These are phyloP conservation scores for Nigrograna mackinnonii DNA, from an alignment of 2,329 filamentous ascomycete genomes.

Conservation along the genomic window DNA sequence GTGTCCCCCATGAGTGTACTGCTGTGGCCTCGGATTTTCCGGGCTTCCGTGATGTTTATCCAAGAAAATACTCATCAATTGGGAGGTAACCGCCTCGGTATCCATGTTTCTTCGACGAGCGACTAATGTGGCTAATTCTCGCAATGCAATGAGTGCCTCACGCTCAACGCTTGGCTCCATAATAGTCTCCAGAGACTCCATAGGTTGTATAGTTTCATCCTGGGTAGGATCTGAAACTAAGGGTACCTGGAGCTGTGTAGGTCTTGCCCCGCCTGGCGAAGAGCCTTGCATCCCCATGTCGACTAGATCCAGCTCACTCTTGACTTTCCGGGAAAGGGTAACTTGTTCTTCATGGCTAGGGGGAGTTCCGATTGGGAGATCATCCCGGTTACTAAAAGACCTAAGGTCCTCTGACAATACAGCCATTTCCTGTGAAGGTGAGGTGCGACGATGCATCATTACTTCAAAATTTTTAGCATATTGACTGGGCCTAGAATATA, in stretches of 20 bases:
- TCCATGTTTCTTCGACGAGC: slow-evolving; percentile 41
- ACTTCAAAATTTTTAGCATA: slow-evolving; percentile 20
- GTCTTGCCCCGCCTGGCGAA: neutral
- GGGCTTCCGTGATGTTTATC: slow-evolving; percentile 5
- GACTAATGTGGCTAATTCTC: slow-evolving; percentile 36
- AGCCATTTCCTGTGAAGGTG: slow-evolving; percentile 44
- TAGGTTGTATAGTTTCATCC: neutral
- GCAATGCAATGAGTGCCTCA: slow-evolving; percentile 36
- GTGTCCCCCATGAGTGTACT: no score
- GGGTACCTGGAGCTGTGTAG: neutral
- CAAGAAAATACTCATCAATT: slow-evolving; percentile 37
- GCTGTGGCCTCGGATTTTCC: no score
- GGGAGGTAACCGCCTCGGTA: slow-evolving; percentile 29
- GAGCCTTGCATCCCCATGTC: slow-evolving; percentile 9
- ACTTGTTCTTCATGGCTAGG: slow-evolving; percentile 15
- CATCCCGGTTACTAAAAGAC: slow-evolving; percentile 23
- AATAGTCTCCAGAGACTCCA: neutral
- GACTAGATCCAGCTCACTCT: slow-evolving; percentile 31
- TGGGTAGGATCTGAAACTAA: neutral
- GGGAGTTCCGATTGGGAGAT: slow-evolving; percentile 38
- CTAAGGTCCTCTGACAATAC: slow-evolving; percentile 43
- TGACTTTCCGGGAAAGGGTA: slow-evolving; percentile 29
- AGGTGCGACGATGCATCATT: slow-evolving; percentile 28
- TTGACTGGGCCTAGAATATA: no score
- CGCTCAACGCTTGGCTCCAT: slow-evolving; percentile 21